Percentiles rank a stretch among this genome's conserved stretches.
phyloP scores from a whole-genome alignment of 2,329 filamentous ascomycete genomes.

The Fusarium brachygibbosum region DNA sequence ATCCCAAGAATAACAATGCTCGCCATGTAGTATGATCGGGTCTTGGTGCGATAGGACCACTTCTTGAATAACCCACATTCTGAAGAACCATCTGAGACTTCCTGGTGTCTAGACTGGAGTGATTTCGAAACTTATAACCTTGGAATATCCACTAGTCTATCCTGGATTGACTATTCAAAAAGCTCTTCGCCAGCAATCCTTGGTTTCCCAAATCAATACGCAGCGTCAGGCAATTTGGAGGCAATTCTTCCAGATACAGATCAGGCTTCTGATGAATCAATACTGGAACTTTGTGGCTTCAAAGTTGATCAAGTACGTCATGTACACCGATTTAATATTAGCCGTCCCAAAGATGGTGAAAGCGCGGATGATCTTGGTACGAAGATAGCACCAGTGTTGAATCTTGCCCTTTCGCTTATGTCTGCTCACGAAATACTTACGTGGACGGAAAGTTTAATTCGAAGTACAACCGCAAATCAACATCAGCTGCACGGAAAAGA shows the following conservation, averaged over 20 bases:
- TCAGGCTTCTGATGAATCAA: accelerated
- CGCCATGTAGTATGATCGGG: no score
- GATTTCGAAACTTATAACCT: neutral
- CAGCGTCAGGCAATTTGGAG: neutral
- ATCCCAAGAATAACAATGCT: no score
- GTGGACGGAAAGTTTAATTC: neutral
- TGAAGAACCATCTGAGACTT: neutral
- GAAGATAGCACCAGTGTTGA: neutral
- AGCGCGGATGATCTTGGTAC: neutral
- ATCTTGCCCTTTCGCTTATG: neutral
- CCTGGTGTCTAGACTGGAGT: neutral
- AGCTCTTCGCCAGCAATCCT: neutral
- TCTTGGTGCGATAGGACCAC: no score
- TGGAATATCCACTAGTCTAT: neutral
- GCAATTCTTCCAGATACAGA: accelerated
- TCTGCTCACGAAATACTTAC: neutral
- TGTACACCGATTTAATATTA: neutral
- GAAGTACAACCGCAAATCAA: neutral
- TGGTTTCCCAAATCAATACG: neutral
- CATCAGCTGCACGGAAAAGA: neutral
- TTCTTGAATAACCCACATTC: no score
- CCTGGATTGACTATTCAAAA: neutral
- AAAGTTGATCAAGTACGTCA: neutral
- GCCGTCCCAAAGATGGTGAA: neutral
- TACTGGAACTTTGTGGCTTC: neutral